Evolutionary conservation across 164 flowering plant genomes (phyloP), one percentile per base, ranked within the genome.

Genomic region (Macadamia integrifolia): DNA sequence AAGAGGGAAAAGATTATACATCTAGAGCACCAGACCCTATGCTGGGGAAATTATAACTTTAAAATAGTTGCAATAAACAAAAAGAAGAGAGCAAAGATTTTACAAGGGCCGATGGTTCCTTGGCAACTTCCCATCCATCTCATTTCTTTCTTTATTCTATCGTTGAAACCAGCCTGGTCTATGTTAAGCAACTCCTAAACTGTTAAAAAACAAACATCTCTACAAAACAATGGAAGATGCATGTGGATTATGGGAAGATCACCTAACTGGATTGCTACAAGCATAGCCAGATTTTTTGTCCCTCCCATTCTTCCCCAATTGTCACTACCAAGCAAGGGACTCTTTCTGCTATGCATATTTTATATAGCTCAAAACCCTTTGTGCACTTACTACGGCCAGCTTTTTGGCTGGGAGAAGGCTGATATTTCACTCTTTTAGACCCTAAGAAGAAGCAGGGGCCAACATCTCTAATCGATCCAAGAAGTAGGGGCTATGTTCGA

Each of bases 291-390:
- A 77, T 71, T 72, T 82, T 75, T 63, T 81, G 77, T 58, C 65
- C 75, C 14, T 74, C 80, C 60, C 80, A 75, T 28, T 78, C 83
- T 9, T 73, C 69, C 7, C 61, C 70, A 8, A 70, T 70, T 23
- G 69, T 28, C 50, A 62, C 66, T 6, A 77, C 68, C 43, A 77
- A 71, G 32, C 61, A 71, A 18, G 61, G 43, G 15, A 76, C 84
- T 62, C 76, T 76, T 66, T 78, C 86, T 5, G 81, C 79, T 40
- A 79, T 56, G 66, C 83, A 79, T 77, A 86, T 86, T 70, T 84
- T 88, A 62, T 88, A 88, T 4, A 91, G 94, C 17, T 86, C 76
- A 67, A 89, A 89, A 4, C 94, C 94, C 78, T 76, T 84, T 50
- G 6, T 29, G 40, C 73, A 23, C 42, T 62, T 76, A 15, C 71